Conservation (phyloP, 371 early-diverging fungal genomes). For the Lichtheimia ornata region DNA sequence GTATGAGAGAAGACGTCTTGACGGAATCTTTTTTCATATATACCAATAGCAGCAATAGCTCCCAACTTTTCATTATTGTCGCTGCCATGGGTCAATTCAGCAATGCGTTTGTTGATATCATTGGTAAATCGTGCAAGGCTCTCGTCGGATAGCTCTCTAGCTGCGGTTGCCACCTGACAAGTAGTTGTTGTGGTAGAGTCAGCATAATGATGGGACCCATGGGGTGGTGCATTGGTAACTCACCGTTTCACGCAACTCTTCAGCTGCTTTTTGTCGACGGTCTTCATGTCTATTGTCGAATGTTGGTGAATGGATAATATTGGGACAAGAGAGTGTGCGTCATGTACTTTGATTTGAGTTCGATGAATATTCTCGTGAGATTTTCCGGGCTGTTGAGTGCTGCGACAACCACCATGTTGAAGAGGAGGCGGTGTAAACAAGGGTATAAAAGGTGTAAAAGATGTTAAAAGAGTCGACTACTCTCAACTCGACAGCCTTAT, state of each 20-base stretch:
- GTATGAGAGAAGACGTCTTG: background rate
- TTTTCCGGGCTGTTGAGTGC: conserved; percentile 52
- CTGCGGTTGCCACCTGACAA: conserved; percentile 58
- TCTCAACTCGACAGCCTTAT: conserved; percentile 3
- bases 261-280: conserved; percentile 56
- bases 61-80: conserved; percentile 74
- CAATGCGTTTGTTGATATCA: conserved; percentile 76
- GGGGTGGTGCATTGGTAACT: background rate
- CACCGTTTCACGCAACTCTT: conserved; percentile 59
- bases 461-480: background rate
- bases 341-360: conserved; percentile 53
- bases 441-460: background rate
- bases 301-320: background rate
- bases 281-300: conserved; percentile 51
- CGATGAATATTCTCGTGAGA: conserved; percentile 48
- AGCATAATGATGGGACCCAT: background rate
- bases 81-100: conserved; percentile 68
- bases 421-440: background rate
- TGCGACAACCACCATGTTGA: conserved; percentile 42
- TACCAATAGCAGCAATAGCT: conserved; percentile 77
- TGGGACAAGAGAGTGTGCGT: background rate
- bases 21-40: conserved; percentile 1
- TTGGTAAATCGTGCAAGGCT: conserved; percentile 67
- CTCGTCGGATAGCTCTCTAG: conserved; percentile 73
- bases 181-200: background rate